A percentile compares a stretch with the other conserved stretches of the same genome.
Conservation (phyloP, 805 yeast species). For the Brettanomyces bruxellensis region DNA sequence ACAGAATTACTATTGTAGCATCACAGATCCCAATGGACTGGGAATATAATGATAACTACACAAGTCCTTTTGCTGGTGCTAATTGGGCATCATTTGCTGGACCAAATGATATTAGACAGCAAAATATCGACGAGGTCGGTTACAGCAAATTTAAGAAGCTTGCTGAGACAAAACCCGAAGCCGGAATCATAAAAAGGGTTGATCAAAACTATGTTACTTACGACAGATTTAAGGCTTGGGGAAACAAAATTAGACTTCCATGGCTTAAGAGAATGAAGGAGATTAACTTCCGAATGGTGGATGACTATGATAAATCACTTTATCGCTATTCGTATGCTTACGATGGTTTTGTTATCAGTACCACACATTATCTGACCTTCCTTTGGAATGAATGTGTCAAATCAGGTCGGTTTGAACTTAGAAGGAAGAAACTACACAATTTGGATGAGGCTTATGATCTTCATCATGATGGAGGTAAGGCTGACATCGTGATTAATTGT, state of each 20-base stretch:
- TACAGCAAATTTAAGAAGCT: constrained; percentile 38
- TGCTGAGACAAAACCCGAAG: constrained; percentile 35
- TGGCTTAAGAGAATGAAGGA: constrained; percentile 44
- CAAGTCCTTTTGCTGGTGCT: constrained; percentile 69
- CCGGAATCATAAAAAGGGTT: constrained; percentile 35
- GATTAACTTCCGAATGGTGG: constrained; percentile 26
- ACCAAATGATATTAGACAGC: constrained; percentile 26
- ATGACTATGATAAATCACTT: constrained; percentile 22
- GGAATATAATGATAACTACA: constrained; percentile 35
- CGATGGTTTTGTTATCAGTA: constrained; percentile 25
- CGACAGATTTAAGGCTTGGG: constrained; percentile 10
- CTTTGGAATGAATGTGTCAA: constrained; percentile 31
- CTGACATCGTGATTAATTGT: constrained; percentile 49
- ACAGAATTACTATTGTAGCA: constrained; percentile 34
- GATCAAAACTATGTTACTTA: constrained; percentile 13
- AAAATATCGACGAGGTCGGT: constrained; percentile 37
- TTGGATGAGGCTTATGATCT: constrained; percentile 41
- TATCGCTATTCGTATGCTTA: constrained; percentile 35
- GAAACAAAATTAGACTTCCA: constrained; percentile 20
- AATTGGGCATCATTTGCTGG: constrained; percentile 58
- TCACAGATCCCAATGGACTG: constrained; percentile 49
- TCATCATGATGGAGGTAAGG: constrained; percentile 29
- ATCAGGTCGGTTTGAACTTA: constrained; percentile 39
- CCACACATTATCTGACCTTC: constrained; percentile 20
- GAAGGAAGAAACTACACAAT: constrained; percentile 30